A percentile compares a stretch with the other conserved stretches of the same genome.
These are phyloP conservation scores for Huiozyma naganishii DNA, from an alignment of 805 yeast species.

Conservation along the genomic window DNA sequence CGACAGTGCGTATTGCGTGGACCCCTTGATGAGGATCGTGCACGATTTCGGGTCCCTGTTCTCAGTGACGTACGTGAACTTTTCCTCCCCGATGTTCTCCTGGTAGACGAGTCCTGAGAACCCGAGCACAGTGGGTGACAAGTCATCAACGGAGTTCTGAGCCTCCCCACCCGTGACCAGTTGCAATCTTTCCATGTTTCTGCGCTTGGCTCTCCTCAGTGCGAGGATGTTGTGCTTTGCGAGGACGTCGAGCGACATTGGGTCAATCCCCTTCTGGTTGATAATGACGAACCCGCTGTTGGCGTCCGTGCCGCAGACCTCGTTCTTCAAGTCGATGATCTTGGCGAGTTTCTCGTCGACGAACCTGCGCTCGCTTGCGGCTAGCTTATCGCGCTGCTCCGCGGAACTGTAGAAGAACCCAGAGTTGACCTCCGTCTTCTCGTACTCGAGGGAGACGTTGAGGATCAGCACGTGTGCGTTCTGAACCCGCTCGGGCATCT, in stretches of 20 bases:
- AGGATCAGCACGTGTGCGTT: conserved; percentile 80
- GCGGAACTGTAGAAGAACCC: conserved; percentile 91
- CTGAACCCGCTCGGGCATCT: conserved; percentile 83
- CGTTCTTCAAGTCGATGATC: conserved; percentile 85
- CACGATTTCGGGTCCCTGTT: conserved; percentile 82
- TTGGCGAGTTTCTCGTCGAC: conserved; percentile 88
- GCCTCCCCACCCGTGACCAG: conserved; percentile 95
- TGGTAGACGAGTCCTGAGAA: conserved; percentile 85
- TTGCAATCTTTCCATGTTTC: conserved; percentile 98
- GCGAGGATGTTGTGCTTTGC: conserved; percentile 92
- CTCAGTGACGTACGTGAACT: conserved; percentile 91
- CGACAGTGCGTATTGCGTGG: conserved; percentile 76
- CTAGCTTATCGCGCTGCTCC: conserved; percentile 91
- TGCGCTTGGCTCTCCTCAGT: conserved; percentile 93
- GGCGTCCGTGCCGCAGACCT: conserved; percentile 70
- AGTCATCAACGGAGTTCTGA: conserved; percentile 92
- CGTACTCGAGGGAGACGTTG: conserved; percentile 92
- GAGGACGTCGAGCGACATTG: conserved; percentile 88
- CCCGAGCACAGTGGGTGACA: conserved; percentile 70
- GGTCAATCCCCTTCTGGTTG: conserved; percentile 97
- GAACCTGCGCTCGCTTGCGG: conserved; percentile 84
- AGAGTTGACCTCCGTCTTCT: conserved; percentile 94
- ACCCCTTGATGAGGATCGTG: conserved; percentile 86
- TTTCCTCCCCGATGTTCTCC: conserved; percentile 92
- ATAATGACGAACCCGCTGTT: conserved; percentile 81